Base-by-base conservation (phyloP, 257 asterid species). In the Solanum megistacrolobum region DNA sequence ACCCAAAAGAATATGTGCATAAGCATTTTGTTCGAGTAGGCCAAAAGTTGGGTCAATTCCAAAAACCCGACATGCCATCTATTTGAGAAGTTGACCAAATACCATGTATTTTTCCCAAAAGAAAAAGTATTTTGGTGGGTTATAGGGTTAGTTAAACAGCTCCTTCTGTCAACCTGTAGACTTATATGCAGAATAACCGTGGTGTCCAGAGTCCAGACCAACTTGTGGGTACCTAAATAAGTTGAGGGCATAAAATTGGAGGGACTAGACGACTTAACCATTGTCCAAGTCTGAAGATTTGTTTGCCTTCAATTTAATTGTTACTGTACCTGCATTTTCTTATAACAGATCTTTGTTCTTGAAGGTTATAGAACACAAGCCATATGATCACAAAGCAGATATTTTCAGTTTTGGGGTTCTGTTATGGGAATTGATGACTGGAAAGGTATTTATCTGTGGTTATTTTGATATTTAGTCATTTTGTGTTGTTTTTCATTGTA, bases 301-400 rank as follows among this genome's bases (percentile, higher is more conserved):
- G 65, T 43, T 79, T 79, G 65, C 36, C 65, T 34, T 43, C 43
- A 29, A 14, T 43, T 27, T 25, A 79, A 39, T 46, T 25, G 39
- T 41, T 4, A 41, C 84, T 81, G 32, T 46, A 46, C 68, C 52
- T 74, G 68, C 88, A 86, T 90, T 72, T 89, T 46, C 92, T 92
- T 36, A 88, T 88, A 76, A 13, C 75, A 35, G 46, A 29, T 87
- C 90, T 82, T 91, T 89, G 84, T 85, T 34, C 89, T 90, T 93
- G 92, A 89, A 97, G 99, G 97, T 97, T 88, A 95, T 97, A 79
- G 99, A 97, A 86, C 99, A 97, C 90, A 95, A 93, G 83, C 98
- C 98, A 86, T 97, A 97, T 88, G 98, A 95, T 92, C 98, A 97
- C 58, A 97, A 93, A 93, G 99, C 98, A 12, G 99, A 97, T 43